Evolutionary conservation across 2,329 filamentous ascomycete genomes (phyloP), one percentile per base, ranked within the genome.

Genomic region (Ophiostoma ips): DNA sequence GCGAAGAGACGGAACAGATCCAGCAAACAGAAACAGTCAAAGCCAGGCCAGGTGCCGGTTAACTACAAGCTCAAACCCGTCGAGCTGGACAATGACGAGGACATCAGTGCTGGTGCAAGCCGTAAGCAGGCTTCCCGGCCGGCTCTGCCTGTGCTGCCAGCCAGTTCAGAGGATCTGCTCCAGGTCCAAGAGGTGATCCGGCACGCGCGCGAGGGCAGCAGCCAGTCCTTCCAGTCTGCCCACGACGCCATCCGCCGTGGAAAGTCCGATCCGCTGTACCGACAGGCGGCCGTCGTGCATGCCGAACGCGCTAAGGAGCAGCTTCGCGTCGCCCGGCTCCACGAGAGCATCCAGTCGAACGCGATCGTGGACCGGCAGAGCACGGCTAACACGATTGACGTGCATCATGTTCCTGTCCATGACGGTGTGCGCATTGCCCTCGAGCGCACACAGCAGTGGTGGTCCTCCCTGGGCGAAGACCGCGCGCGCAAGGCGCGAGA

Each of bases 361-460:
- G 65, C 75, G 0, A 71, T 83, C 3, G 89, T 90, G 1, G 72
- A 80, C 11, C 61, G 67, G 10, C 83, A 88, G 60, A 89, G 85
- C 47, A 73, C 71, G 1, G 70, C 65, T 1, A 68, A 72, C 18
- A 70, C 94, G 6, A 88, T 95, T 8, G 90, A 96, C 63, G 69
- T 96, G 24, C 90, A 96, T 62, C 87, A 87, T 6, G 79, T 95
- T 5, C 80, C 74, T 41, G 88, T 95, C 1, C 71, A 79, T 46
- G 85, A 94, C 62, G 90, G 84, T 1, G 79, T 88, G 30, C 73
- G 85, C 3, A 95, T 95, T 55, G 81, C 85, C 1, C 73, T 76
- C 30, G 72, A 80, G 44, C 74, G 73, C 35, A 82, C 84, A 0
- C 71, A 75, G 55, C 62, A 62, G 10, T 96, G 90, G 90, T 95